phyloP scores from a whole-genome alignment of 805 yeast genomes.

The Brettanomyces naardenensis region DNA sequence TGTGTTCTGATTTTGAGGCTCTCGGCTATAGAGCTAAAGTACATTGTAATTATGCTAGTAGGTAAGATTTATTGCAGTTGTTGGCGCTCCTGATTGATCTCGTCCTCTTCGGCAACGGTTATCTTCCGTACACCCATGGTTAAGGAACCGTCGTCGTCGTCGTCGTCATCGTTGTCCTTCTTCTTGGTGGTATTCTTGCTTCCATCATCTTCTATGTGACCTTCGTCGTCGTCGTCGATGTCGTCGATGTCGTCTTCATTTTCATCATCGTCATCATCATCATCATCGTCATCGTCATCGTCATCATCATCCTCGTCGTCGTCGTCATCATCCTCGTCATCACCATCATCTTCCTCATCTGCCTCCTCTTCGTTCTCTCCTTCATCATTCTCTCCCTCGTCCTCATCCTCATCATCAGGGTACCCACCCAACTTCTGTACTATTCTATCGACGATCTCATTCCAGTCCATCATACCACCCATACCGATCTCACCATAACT shows the following conservation, averaged over 20 bases:
- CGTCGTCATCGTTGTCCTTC: constrained; percentile 8
- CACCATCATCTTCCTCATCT: constrained; percentile 24
- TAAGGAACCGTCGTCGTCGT: constrained; percentile 11
- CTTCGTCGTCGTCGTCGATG: constrained; percentile 18
- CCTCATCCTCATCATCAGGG: constrained; percentile 46
- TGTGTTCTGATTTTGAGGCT: too few relatives aligned
- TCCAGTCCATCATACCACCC: constrained; percentile 68
- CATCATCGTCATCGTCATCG: constrained; percentile 21
- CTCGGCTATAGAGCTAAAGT: neutral
- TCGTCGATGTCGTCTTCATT: constrained; percentile 19
- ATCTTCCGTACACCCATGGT: constrained; percentile 18
- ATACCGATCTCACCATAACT: constrained; percentile 52
- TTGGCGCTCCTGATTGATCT: constrained; percentile 7
- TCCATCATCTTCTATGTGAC: constrained; percentile 10
- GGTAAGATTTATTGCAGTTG: neutral
- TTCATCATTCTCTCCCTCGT: constrained; percentile 34
- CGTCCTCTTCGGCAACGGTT: constrained; percentile 27
- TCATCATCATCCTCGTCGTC: constrained; percentile 24
- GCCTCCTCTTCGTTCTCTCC: constrained; percentile 28
- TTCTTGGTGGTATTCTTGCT: constrained; percentile 8
- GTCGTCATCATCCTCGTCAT: constrained; percentile 15
- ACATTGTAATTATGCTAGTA: neutral
- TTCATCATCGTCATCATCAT: constrained; percentile 9
- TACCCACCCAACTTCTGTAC: constrained; percentile 46
- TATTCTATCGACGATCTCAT: constrained; percentile 48